Base-by-base conservation (phyloP, 352 stramenopile genomes). In the Globisporangium okanoganense region DNA sequence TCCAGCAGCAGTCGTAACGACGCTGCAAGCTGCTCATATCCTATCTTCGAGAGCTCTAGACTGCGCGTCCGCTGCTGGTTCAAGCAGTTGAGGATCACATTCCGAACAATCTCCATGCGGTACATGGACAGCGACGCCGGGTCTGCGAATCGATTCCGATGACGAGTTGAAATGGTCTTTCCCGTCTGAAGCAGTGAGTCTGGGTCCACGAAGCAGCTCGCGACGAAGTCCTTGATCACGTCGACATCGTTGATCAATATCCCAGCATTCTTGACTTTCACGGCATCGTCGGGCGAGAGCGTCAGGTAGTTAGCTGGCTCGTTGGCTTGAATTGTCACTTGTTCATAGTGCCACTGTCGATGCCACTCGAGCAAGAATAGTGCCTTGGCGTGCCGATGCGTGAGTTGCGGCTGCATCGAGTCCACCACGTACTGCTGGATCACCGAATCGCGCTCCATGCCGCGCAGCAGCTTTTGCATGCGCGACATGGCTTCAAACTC, bases 361-460 rank as follows among this genome's bases (percentile, higher is more conserved):
- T 94, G 85, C 83, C 83, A 92, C 53, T 94, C 82, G 51, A 94
- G 67, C 22, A 94, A 64, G 60, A 80, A 84, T 45, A 94, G 54
- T 31, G 85, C 85, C 57, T 90, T 92, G 5, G 78, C 79, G 24
- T 92, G 81, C 7, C 81, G 76, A 59, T 94, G 85, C n/a, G 85
- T 94, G 14, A 88, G 68, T 27, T 91, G 78, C 9, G 85, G 83
- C 45, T 89, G 71, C 79, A 92, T 92, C 49, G 74, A 77, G 66
- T 94, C 85, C 29, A 91, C 72, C 54, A 94, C 87, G 52, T 92
- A 94, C 66, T 94, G 82, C 75, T 94, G 82, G 22, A 94, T 84
- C 27, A 92, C 83, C 1, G 85, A 91, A n/a, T 88, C 78, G 20
- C 83, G 81, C 52, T 94, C 85, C 78, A 92, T 87, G 13, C 73